Percentiles rank a stretch among this genome's conserved stretches.
phyloP scores from a whole-genome alignment of 2,329 filamentous ascomycete species.

The Phaeomoniella chlamydospora region DNA sequence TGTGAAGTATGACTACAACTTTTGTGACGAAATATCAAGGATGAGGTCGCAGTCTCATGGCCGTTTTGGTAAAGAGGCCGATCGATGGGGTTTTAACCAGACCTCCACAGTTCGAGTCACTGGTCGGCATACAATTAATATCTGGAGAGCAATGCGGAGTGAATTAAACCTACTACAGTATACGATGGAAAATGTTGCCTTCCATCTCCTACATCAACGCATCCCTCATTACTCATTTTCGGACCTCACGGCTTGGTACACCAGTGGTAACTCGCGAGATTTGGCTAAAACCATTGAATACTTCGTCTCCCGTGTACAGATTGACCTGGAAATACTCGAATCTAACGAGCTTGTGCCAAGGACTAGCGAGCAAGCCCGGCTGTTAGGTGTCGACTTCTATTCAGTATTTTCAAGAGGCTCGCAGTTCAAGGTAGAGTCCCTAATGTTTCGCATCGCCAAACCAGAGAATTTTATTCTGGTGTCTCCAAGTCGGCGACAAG shows the following conservation, averaged over 20 bases:
- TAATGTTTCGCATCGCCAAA: constrained; percentile 98
- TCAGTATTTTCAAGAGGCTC: constrained; percentile 90
- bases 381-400: constrained; percentile 92
- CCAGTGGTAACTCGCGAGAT: constrained; percentile 51
- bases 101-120: constrained; percentile 88
- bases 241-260: constrained; percentile 72
- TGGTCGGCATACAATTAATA: constrained; percentile 88
- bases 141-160: constrained; percentile 91
- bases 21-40: constrained; percentile 82
- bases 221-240: constrained; percentile 77
- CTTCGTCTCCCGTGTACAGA: constrained; percentile 57
- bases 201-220: constrained; percentile 73
- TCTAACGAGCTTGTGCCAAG: constrained; percentile 76
- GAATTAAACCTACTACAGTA: constrained; percentile 88
- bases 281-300: constrained; percentile 64
- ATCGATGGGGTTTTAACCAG: constrained; percentile 87
- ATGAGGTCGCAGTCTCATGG: constrained; percentile 75
- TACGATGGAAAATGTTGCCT: constrained; percentile 89
- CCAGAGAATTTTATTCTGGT: constrained; percentile 86
- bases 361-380: constrained; percentile 84
- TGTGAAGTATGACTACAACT: constrained; percentile 73
- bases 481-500: constrained; percentile 81
- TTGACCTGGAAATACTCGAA: constrained; percentile 84
- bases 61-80: constrained; percentile 70
- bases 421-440: constrained; percentile 95